A percentile compares a stretch with the other conserved stretches of the same genome.
Evolutionary conservation across 2,329 filamentous ascomycete species (phyloP).

Genomic region (Aspergillus vadensis): DNA sequence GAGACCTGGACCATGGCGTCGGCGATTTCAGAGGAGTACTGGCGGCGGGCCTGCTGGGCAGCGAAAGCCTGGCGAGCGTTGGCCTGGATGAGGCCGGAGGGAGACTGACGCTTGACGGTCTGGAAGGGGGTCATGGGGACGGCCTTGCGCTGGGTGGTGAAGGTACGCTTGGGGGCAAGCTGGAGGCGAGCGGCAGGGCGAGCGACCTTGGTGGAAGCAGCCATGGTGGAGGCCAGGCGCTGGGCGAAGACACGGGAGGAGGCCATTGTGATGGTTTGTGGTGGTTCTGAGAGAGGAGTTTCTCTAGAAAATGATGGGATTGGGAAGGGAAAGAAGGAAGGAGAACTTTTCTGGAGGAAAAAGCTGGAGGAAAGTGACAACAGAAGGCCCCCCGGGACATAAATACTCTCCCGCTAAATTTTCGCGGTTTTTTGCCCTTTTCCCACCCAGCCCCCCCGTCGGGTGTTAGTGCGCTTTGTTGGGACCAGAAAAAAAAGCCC

Average conservation of each 20-base stretch:
- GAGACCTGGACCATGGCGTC: constrained; percentile 83
- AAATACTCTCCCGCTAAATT: constrained; percentile 44
- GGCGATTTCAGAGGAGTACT: constrained; percentile 87
- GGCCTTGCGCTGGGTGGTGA: constrained; percentile 48
- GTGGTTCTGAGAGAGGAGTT: constrained; percentile 24
- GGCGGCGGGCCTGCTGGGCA: constrained; percentile 66
- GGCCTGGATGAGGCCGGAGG: constrained; percentile 66
- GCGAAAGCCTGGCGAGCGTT: constrained; percentile 63
- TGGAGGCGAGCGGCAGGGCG: constrained; percentile 71
- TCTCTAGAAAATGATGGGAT: constrained; percentile 20
- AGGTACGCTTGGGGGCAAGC: constrained; percentile 72
- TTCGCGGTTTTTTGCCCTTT: constrained; percentile 33
- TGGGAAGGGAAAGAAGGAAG: constrained; percentile 27
- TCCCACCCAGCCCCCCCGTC: constrained; percentile 32
- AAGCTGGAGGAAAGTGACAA: constrained; percentile 35
- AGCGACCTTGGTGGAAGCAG: constrained; percentile 76
- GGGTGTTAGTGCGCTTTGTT: constrained; percentile 33
- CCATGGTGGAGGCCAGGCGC: constrained; percentile 67
- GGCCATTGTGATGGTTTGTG: constrained; percentile 71
- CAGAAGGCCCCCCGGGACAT: constrained; percentile 34
- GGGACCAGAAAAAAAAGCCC: constrained; percentile 32
- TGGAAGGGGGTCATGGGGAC: constrained; percentile 60
- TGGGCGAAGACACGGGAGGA: constrained; percentile 75
- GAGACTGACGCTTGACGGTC: constrained; percentile 74
- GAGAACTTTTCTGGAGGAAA: constrained; percentile 37